phyloP scores from a whole-genome alignment of 1,284 basidiomycete genomes.

The Leccinum variabile region DNA sequence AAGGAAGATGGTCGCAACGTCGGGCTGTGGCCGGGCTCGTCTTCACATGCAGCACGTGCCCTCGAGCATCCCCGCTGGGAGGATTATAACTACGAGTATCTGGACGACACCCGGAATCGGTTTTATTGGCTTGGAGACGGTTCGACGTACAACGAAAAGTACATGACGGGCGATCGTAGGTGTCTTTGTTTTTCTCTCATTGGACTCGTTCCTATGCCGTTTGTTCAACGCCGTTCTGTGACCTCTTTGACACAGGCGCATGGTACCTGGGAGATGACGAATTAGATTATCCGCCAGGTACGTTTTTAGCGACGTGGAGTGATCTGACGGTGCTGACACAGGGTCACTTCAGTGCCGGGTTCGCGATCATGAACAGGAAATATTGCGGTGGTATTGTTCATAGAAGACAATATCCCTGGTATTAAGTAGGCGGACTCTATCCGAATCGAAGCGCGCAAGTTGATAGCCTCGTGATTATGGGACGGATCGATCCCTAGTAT shows the following conservation, averaged over 20 bases:
- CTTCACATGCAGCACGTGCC: constrained; percentile 50
- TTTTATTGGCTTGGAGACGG: constrained; percentile 64
- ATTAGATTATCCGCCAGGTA: constrained; percentile 36
- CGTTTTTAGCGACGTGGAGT: not conserved
- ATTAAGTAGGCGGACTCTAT: too few species aligned
- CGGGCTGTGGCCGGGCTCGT: constrained; percentile 62
- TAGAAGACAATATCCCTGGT: too few species aligned
- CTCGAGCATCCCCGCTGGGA: constrained; percentile 63
- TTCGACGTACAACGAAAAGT: constrained; percentile 47
- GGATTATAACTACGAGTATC: constrained; percentile 55
- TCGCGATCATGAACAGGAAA: too few species aligned
- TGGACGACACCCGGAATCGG: constrained; percentile 45
- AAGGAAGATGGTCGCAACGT: constrained; percentile 57
- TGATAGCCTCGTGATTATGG: too few species aligned
- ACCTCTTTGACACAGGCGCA: constrained; percentile 37
- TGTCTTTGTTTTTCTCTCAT: constrained; percentile 6
- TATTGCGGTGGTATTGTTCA: too few species aligned
- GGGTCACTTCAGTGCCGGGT: not conserved
- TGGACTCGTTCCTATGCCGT: not conserved
- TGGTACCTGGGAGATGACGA: constrained; percentile 49
- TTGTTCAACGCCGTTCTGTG: constrained; percentile 1
- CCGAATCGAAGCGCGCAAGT: too few species aligned
- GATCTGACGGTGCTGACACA: not conserved
- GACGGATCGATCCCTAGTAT: too few species aligned
- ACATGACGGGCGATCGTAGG: constrained; percentile 49